Base-by-base conservation (phyloP, 2,329 filamentous ascomycete genomes). In the Xylariaceae sp. region DNA sequence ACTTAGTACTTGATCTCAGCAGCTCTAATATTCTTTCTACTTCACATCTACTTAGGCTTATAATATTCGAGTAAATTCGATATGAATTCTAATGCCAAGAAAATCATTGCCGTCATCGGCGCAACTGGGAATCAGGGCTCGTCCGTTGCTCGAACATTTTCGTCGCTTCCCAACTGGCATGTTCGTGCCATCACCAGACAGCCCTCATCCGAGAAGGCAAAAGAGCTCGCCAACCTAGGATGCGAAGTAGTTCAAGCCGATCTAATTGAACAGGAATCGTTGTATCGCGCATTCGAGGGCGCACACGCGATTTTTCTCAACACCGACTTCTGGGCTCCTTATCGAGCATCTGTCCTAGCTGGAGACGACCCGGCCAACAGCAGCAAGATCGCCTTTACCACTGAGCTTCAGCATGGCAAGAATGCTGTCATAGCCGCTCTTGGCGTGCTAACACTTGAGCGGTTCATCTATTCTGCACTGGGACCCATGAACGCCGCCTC, bases 351-450 rank as follows among this genome's bases (percentile, higher is more conserved):
- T 4, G 33, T 27, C 18, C 24, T 41, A 18, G 33, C 54, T 8
- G 58, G 55, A 7, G 29, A 51, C 7, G 29, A 37, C 11, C 33
- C 50, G n/a, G 53, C 55, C 13, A 24, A 40, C 23, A 48, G 50
- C 21, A 36, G 42, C 46, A 46, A 43, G 27, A 23, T 45, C 6
- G 58, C 41, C 6, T 53, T 35, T 10, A 52, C 57, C 3, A 40
- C 39, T 11, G 60, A 63, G 21, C 9, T 59, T 13, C 26, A 37
- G 9, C 50, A 63, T 15, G 67, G 68, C 3, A 68, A 64, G 40
- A 71, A 70, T 49, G 65, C 64, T 1, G 64, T 59, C 4, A 23
- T 46, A 6, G 68, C 62, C n/a, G 69, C 69, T 4, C 51, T 64
- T 6, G 46, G 29, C 2, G 59, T 72, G 0, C 55, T 69, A 3